Evolutionary conservation across 345 rosid species (phyloP), one percentile per base, ranked within the genome.

Genomic region (Melaleuca quinquenervia): DNA sequence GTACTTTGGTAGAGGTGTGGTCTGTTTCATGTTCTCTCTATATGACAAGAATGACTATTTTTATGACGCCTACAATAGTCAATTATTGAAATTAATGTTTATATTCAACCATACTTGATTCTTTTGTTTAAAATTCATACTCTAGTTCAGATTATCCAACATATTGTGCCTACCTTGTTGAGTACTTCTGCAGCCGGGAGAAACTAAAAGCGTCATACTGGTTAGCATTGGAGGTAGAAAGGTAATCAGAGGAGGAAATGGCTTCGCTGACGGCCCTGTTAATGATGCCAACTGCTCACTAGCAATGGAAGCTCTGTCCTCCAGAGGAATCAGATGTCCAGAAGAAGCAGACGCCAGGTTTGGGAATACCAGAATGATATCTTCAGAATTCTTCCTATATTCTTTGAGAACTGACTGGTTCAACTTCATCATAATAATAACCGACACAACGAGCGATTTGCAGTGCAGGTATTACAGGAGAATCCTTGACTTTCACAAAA

Each of bases 191-290:
- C 92, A 97, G 99, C 99, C 99, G 36, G 99, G 99, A 89, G 99
- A 96, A 87, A 58, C 90, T 54, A 97, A 94, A 92, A 93, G 92
- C 44, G 94, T 95, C 74, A 52, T 90, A 84, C 99, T 97, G 85
- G 96, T 97, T 86, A 94, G 94, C 87, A 94, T 96, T 88, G 98
- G 94, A 84, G 98, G 98, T 82, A 82, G 87, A 41, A 92, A 89
- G 90, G 91, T 95, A 89, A 94, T 95, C 86, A 93, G 95, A 88
- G 98, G 99, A 85, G 99, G 98, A 89, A 93, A 93, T 88, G 92
- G 95, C 87, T 90, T 95, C 52, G 93, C 91, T 85, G 95, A 97
- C 83, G 94, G 96, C 87, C 93, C 84, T 15, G 90, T 92, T 64
- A 82, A 90, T 91, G 87, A 88, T 89, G 90, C 86, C 85, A 91